These are phyloP conservation scores for Melaleuca quinquenervia DNA, from an alignment of 345 rosid genomes.

Conservation along the genomic window DNA sequence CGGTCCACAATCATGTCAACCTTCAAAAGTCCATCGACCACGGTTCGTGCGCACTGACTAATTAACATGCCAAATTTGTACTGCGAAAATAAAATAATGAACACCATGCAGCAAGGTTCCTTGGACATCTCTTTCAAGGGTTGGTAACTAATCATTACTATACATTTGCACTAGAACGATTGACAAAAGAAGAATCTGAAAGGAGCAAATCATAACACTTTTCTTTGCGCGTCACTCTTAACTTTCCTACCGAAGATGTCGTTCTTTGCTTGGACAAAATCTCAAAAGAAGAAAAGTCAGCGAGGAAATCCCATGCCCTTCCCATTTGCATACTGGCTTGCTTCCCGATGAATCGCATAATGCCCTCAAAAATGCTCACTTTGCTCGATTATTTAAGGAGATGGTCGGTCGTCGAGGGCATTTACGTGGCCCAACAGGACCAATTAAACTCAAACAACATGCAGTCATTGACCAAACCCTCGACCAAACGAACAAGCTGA, in stretches of 20 bases:
- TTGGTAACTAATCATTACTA: background rate
- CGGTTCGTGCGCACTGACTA: background rate
- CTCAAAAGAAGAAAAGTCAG: background rate
- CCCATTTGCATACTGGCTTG: background rate
- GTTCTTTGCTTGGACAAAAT: background rate
- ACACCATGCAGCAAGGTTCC: background rate
- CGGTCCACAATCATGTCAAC: background rate
- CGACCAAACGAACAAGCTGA: background rate
- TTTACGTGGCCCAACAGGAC: background rate
- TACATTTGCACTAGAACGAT: background rate
- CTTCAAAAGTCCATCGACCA: background rate
- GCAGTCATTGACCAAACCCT: background rate
- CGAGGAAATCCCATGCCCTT: background rate
- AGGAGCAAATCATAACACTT: background rate
- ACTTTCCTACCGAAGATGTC: background rate
- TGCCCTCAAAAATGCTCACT: background rate
- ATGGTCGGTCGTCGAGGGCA: background rate
- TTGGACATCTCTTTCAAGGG: background rate
- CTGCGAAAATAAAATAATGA: background rate
- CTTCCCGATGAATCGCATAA: background rate
- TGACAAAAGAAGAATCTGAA: background rate
- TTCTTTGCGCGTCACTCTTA: background rate
- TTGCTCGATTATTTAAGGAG: background rate
- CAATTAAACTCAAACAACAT: background rate
- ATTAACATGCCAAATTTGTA: background rate